Conservation (phyloP, 139 green algal genomes). For the Medakamo hakoo region DNA sequence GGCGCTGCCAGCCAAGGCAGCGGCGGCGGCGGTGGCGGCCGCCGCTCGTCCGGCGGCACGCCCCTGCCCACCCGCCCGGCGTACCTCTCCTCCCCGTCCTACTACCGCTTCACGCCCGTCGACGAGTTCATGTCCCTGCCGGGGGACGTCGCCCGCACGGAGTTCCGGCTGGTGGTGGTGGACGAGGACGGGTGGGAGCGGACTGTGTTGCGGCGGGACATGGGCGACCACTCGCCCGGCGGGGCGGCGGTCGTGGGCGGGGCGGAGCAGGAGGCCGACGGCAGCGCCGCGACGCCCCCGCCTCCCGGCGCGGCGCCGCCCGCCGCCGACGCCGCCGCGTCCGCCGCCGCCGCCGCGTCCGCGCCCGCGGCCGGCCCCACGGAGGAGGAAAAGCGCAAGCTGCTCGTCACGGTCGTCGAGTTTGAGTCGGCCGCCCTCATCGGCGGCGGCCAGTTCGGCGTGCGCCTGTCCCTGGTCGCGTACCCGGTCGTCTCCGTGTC, state of each 20-base stretch:
- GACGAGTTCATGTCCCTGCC: conserved; percentile 36
- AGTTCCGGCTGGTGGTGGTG: conserved; percentile 27
- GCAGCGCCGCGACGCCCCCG: neutral
- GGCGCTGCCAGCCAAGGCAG: neutral
- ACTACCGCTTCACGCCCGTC: conserved; percentile 26
- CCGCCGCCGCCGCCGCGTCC: neutral
- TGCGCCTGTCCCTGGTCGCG: conserved; percentile 19
- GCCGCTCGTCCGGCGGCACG: conserved; percentile 9
- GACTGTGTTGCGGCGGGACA: conserved; percentile 20
- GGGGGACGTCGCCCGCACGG: conserved; percentile 22
- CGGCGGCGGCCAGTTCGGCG: conserved; percentile 10
- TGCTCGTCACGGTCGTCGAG: conserved; percentile 18
- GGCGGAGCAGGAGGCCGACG: neutral
- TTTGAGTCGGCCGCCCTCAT: conserved; percentile 32
- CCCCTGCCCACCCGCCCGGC: conserved; percentile 18
- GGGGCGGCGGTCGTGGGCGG: conserved; percentile 32
- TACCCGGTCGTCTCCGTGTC: conserved; percentile 30
- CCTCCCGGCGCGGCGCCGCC: neutral
- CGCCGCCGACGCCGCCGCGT: neutral
- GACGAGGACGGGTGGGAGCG: conserved; percentile 25
- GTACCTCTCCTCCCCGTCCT: conserved; percentile 24
- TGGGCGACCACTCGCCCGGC: conserved; percentile 17
- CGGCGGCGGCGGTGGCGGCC: conserved; percentile 14
- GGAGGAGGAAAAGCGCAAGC: conserved; percentile 1
- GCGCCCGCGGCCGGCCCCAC: neutral